A percentile compares a stretch with the other conserved stretches of the same genome.
Evolutionary conservation across 176 grass and related monocot species (phyloP).

Genomic region (Carex parvula): DNA sequence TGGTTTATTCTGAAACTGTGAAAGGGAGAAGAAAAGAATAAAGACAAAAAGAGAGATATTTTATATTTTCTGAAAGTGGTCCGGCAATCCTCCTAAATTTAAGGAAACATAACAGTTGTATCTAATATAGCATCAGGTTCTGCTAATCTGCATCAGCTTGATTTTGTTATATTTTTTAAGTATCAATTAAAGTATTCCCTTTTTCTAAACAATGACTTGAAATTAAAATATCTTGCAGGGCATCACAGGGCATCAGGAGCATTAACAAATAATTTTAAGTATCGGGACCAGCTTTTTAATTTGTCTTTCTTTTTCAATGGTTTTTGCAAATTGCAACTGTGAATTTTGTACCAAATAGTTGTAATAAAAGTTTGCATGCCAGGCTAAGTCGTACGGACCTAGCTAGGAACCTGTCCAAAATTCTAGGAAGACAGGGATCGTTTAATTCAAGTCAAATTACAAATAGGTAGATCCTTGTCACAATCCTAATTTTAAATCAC

Average conservation of each 20-base stretch:
- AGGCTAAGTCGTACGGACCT: background rate
- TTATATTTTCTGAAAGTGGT: slow-evolving; percentile 3
- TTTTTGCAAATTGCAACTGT: background rate
- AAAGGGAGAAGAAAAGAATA: slow-evolving; percentile 17
- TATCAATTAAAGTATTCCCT: background rate
- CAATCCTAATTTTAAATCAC: background rate
- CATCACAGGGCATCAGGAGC: background rate
- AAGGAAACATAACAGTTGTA: background rate
- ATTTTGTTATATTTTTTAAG: background rate
- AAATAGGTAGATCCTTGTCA: background rate
- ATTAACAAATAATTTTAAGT: background rate
- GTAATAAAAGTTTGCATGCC: background rate
- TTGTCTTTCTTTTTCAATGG: background rate
- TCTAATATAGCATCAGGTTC: slow-evolving; percentile 1
- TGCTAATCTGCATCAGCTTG: slow-evolving; percentile 9
- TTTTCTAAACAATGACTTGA: background rate
- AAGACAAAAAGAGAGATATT: slow-evolving; percentile 8
- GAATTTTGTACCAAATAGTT: background rate
- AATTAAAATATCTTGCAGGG: background rate
- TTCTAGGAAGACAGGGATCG: background rate
- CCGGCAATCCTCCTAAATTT: background rate
- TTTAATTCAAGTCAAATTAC: background rate
- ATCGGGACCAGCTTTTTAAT: background rate
- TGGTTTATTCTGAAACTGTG: slow-evolving; percentile 3
- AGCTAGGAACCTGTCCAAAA: background rate